Percentiles rank a stretch among this genome's conserved stretches.
Evolutionary conservation across 83 land plant species (phyloP).

Genomic region (Larix sibirica): DNA sequence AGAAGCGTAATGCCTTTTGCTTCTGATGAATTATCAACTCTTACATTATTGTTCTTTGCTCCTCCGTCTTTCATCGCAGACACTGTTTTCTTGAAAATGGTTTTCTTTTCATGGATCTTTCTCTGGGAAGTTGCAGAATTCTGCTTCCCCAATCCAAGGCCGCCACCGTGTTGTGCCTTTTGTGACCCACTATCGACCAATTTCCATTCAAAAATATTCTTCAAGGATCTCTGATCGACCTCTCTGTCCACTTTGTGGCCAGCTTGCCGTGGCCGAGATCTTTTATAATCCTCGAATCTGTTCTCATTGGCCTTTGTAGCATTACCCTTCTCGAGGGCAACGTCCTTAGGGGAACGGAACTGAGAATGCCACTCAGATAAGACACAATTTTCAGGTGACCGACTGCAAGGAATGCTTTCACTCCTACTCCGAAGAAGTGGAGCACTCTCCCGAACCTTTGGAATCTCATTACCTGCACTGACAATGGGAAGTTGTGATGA

Average conservation of each 20-base stretch:
- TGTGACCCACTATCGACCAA: conserved; percentile 1
- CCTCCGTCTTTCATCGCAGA: not conserved
- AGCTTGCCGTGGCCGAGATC: not conserved
- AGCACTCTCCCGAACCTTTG: not conserved
- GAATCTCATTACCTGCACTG: not conserved
- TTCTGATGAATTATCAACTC: not conserved
- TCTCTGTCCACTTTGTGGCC: not conserved
- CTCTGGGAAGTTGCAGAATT: not conserved
- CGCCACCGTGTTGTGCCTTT: not conserved
- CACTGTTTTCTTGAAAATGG: not conserved
- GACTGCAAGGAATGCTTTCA: conserved; percentile 6
- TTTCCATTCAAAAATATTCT: conserved; percentile 8
- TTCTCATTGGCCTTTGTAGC: not conserved
- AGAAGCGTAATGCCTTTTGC: not conserved
- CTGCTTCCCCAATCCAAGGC: not conserved
- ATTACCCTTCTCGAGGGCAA: not conserved
- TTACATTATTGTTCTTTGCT: not conserved
- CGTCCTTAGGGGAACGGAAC: not conserved
- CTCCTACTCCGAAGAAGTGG: not conserved
- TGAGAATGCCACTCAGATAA: not conserved
- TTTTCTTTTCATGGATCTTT: not conserved
- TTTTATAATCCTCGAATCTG: not conserved
- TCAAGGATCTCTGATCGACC: not conserved
- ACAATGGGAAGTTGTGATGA: not conserved
- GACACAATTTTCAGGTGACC: not conserved